Evolutionary conservation across 2,329 filamentous ascomycete species (phyloP), one percentile per base, ranked within the genome.

Genomic region (Iodosphaeria phyllophila): DNA sequence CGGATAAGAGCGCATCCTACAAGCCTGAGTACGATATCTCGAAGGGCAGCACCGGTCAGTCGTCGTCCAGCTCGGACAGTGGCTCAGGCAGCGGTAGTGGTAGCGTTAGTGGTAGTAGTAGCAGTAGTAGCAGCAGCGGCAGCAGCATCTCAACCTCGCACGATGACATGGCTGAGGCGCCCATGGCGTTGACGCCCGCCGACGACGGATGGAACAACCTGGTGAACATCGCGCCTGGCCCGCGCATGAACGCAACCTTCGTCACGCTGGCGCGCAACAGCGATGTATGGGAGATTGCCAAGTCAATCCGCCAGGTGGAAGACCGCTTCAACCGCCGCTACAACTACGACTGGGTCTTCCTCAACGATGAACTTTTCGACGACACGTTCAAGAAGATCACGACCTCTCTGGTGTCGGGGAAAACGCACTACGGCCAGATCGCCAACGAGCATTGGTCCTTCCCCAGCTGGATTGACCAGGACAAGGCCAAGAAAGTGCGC

Each of bases 341-440:
- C 59, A 74, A 92, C 58, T 98, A 98, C 54, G 86, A 95, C 48
- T 98, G 91, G 91, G 86, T 98, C 26, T 98, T 98, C 57, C 60
- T 98, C 32, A 98, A 98, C 53, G 89, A 98, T 47, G 71, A 84
- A 48, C 79, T 83, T 1, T 98, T 98, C 43, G 78, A 92, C 45
- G 77, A 79, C 3, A 73, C 71, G 7, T 98, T 98, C 64, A 95
- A 84, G 52, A 86, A 82, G 51, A 64, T 95, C 35, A 98, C 89
- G 4, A 65, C 66, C 4, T 74, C 82, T 2, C 65, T 98, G 18
- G 77, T 91, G n/a, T 95, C 86, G 8, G 89, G 89, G 29, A 92
- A 70, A 39, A 84, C 89, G 22, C 69, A 78, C 48, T 98, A 93
- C 47, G 89, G 84, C 47, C 60, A 75, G 47, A 95, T 98, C 33